Evolutionary conservation across 2,329 filamentous ascomycete species (phyloP).

Genomic region (Cryphonectria naterciae): DNA sequence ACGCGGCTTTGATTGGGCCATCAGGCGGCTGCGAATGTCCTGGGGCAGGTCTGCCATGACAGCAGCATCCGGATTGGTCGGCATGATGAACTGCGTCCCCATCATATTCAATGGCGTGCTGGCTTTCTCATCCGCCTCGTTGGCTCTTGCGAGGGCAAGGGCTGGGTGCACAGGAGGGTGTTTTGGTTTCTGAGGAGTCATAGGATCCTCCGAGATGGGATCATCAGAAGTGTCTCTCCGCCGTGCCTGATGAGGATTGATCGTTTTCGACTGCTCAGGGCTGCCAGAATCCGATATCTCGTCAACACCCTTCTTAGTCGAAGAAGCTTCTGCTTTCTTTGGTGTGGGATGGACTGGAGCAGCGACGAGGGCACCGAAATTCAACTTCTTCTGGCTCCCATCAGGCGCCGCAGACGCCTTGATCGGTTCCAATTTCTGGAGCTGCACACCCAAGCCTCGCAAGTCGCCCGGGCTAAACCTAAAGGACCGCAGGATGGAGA

Average conservation of each 20-base stretch:
- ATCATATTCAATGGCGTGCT: slow-evolving; percentile 75
- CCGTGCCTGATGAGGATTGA: slow-evolving; percentile 29
- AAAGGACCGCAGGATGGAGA: slow-evolving; percentile 81
- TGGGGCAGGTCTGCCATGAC: slow-evolving; percentile 81
- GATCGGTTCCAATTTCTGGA: slow-evolving; percentile 87
- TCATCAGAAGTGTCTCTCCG: slow-evolving; percentile 45
- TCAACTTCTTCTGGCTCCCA: slow-evolving; percentile 78
- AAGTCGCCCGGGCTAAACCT: slow-evolving; percentile 88
- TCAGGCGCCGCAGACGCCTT: slow-evolving; percentile 64
- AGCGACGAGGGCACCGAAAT: slow-evolving; percentile 62
- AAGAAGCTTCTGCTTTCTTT: slow-evolving; percentile 41
- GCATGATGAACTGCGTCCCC: slow-evolving; percentile 91
- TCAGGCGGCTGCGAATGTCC: slow-evolving; percentile 79
- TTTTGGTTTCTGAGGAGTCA: slow-evolving; percentile 58
- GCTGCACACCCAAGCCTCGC: slow-evolving; percentile 88
- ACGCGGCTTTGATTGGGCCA: slow-evolving; percentile 55
- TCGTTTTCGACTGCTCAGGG: slow-evolving; percentile 39
- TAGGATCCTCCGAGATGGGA: slow-evolving; percentile 59
- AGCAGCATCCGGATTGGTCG: slow-evolving; percentile 78
- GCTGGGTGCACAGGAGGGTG: slow-evolving; percentile 52
- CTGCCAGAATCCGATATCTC: slow-evolving; percentile 55
- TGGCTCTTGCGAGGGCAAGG: slow-evolving; percentile 54
- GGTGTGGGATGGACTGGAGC: slow-evolving; percentile 40
- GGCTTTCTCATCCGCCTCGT: slow-evolving; percentile 57
- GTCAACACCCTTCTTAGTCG: slow-evolving; percentile 42